phyloP scores from a whole-genome alignment of 768 basidiomycete genomes.

The Pisolithus albus region DNA sequence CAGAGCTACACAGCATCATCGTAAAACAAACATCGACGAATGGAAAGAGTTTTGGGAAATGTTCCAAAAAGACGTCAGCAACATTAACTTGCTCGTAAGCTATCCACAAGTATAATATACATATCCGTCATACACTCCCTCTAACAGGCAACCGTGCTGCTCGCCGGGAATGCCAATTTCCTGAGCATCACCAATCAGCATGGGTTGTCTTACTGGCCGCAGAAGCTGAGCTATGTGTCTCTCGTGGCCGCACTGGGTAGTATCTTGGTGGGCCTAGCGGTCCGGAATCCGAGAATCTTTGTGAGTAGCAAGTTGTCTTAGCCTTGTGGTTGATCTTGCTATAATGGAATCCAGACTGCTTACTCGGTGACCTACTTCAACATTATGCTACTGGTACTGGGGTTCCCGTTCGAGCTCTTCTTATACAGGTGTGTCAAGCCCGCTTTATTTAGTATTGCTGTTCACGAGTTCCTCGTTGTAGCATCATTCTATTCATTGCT shows the following conservation, averaged over 20 bases:
- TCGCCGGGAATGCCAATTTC: background rate
- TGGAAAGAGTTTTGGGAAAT: background rate
- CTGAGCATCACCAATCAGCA: background rate
- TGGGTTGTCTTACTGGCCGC: background rate
- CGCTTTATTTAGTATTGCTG: too few species aligned
- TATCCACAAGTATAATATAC: too few species aligned
- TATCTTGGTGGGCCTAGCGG: background rate
- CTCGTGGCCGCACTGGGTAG: background rate
- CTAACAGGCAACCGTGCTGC: background rate
- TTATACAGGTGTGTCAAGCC: background rate
- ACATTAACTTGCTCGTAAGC: background rate
- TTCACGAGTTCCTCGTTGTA: too few species aligned
- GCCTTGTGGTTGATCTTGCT: background rate
- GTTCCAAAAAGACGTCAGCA: background rate
- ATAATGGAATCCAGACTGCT: background rate
- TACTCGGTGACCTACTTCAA: background rate
- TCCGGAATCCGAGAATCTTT: background rate
- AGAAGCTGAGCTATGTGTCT: background rate
- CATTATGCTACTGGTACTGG: background rate
- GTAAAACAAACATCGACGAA: background rate
- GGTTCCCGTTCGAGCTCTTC: background rate
- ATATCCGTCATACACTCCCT: too few species aligned
- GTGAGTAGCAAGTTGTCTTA: background rate
- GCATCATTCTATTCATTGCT: too few species aligned
- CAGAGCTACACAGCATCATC: background rate